Evolutionary conservation across 176 grass and related monocot genomes (phyloP), one percentile per base, ranked within the genome.

Genomic region (Otatea glauca): DNA sequence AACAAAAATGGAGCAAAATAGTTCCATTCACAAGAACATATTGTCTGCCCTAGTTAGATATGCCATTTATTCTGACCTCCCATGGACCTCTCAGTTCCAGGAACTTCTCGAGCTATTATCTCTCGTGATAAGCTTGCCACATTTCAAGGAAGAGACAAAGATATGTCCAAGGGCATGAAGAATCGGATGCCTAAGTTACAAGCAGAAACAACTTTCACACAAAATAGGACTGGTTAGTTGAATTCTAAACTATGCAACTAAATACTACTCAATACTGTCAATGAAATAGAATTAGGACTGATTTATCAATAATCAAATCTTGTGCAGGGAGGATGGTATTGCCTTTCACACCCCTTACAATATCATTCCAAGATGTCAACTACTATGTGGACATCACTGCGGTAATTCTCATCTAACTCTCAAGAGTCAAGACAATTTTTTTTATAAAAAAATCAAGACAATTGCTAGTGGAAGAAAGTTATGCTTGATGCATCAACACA

Each of bases 351-450:
- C 90, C 94, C 21, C 84, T 97, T 64, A 86, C 79, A 74, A 76
- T 97, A 81, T 86, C 88, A 62, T 94, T 94, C 77, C 77, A 88
- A 25, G 81, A 97, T 76, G 86, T 97, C 63, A 97, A 91, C 77
- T 97, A 97, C 81, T 94, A 91, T 24, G 86, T 97, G 45, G 90
- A 94, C 20, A 81, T 88, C 56, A 90, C 95, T 38, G n/a, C 5
- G 78, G 95, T 97, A 94, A 81, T 24, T 64, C 34, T 63, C 70
- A 21, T 44, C 14, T 45, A 60, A 20, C 62, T 48, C 69, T 6
- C 49, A 65, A 37, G 21, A 23, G 56, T 74, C 68, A 37, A 23
- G 1, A 83, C 4, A 83, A 17, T 14, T 83, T 63, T 48, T 48
- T 12, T 4, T 14, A 13, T 10, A 48, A 48, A 14, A 48, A 13